A percentile compares a stretch with the other conserved stretches of the same genome.
Conservation (phyloP, 163 green algal species). For the Scenedesmus sp. region DNA sequence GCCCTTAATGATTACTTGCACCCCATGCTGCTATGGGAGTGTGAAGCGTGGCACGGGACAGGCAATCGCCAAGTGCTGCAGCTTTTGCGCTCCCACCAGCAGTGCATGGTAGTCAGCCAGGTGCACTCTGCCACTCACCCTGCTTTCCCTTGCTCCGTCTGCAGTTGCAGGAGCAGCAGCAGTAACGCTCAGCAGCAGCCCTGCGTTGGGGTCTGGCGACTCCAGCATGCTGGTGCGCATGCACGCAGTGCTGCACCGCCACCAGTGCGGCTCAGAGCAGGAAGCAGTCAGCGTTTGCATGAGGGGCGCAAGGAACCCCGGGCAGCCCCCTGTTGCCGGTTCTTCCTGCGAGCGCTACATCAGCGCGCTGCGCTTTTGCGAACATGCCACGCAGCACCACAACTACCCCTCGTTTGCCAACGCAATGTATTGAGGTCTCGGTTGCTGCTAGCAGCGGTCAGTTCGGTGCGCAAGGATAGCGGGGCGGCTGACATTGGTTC, state of each 20-base stretch:
- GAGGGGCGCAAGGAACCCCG: background rate
- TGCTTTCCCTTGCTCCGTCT: background rate
- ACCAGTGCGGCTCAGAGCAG: slow-evolving; percentile 23
- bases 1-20: background rate
- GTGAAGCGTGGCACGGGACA: background rate
- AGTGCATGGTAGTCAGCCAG: background rate
- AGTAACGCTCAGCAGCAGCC: background rate
- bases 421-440: background rate
- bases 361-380: slow-evolving; percentile 15
- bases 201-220: background rate
- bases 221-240: slow-evolving; percentile 16
- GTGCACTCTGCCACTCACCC: background rate
- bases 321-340: background rate
- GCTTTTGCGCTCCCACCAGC: background rate
- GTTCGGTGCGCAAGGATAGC: background rate
- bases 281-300: slow-evolving; percentile 19
- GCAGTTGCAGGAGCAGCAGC: background rate
- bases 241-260: slow-evolving; percentile 24
- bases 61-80: background rate
- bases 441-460: background rate
- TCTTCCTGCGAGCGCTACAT: background rate
- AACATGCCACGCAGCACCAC: slow-evolving; percentile 18
- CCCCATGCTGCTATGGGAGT: background rate
- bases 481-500: background rate
- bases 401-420: background rate